Evolutionary conservation across 306 rosid genomes (phyloP).

Genomic region (Glycine soja): DNA sequence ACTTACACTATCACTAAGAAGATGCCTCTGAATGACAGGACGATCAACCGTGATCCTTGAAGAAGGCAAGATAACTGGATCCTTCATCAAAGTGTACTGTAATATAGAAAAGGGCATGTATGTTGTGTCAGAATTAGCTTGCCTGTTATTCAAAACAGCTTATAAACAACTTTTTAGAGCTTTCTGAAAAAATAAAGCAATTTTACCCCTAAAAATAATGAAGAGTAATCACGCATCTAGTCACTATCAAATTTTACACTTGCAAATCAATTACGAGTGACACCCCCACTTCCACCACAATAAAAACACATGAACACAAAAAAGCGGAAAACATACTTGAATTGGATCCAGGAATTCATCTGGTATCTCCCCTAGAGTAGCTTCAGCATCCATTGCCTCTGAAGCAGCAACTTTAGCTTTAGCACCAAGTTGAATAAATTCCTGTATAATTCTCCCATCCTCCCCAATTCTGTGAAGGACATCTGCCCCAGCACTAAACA

Average conservation of each 20-base stretch:
- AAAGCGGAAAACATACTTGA: conserved; percentile 64
- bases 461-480: conserved; percentile 88
- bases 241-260: neutral
- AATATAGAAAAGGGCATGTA: neutral
- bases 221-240: neutral
- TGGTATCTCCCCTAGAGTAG: conserved; percentile 95
- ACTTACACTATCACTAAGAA: conserved; percentile 89
- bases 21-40: conserved; percentile 96
- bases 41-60: conserved; percentile 91
- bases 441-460: conserved; percentile 83
- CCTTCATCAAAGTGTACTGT: conserved; percentile 99
- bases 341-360: conserved; percentile 99
- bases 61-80: conserved; percentile 98
- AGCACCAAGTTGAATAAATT: conserved; percentile 80
- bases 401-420: conserved; percentile 95
- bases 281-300: neutral
- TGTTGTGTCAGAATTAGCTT: neutral
- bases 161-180: neutral
- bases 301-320: neutral
- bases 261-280: neutral
- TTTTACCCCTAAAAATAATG: neutral
- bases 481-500: conserved; percentile 89
- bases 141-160: neutral
- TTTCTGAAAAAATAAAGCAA: neutral
- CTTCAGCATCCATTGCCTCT: conserved; percentile 95